These are phyloP conservation scores for Diophrys appendiculata DNA, from an alignment of 73 alveolate species.

Conservation along the genomic window DNA sequence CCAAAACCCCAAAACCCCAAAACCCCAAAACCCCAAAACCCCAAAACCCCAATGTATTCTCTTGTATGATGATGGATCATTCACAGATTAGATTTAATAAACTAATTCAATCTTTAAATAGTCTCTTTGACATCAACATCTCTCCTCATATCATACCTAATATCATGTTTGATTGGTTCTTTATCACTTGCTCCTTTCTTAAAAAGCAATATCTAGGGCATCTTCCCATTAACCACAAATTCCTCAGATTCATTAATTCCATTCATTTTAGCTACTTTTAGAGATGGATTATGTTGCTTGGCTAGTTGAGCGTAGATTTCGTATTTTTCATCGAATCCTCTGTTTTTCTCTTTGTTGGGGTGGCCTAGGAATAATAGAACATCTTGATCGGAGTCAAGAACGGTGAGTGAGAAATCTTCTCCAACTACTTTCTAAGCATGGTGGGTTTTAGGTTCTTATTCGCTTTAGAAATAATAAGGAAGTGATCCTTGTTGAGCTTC, in stretches of 20 bases:
- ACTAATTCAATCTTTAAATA: no score
- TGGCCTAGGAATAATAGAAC: conserved; percentile 41
- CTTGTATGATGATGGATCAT: no score
- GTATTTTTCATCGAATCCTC: conserved; percentile 25
- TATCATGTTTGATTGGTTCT: background rate
- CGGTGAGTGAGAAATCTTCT: conserved; percentile 46
- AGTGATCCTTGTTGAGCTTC: conserved; percentile 13
- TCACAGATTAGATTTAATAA: no score
- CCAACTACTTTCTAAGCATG: conserved; percentile 53
- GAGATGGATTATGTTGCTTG: background rate
- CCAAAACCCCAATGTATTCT: no score
- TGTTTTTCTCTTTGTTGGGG: conserved; percentile 35
- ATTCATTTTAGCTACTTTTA: conserved; percentile 26
- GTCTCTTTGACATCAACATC: no score
- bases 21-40: no score
- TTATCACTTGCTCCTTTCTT: background rate
- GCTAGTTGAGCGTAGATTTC: conserved; percentile 16
- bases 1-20: no score
- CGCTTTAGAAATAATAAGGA: conserved; percentile 37
- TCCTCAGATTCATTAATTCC: conserved; percentile 43
- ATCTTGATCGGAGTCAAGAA: conserved; percentile 27
- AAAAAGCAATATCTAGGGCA: conserved; percentile 1
- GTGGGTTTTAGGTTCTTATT: conserved; percentile 8
- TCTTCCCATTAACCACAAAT: background rate
- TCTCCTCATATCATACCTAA: background rate